Evolutionary conservation across 1,284 basidiomycete species (phyloP), one percentile per base, ranked within the genome.

Genomic region (Stereum hirsutum): DNA sequence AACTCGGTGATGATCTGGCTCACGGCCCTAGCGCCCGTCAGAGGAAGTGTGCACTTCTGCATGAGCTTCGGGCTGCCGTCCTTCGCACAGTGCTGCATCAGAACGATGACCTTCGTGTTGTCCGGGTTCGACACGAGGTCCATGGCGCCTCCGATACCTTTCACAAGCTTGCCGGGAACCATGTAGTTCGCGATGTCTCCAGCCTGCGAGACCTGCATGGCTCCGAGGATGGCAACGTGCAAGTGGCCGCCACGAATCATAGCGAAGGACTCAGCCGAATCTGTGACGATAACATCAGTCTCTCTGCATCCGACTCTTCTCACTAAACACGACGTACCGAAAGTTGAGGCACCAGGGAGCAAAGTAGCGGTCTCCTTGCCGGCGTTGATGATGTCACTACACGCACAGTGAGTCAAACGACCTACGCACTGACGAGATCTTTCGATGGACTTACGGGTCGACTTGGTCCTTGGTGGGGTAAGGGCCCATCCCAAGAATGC

Each of bases 131-230:
- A 92, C 44, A 94, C 90, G 42, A 94, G 80, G 58, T 95, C 92
- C 91, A 96, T 96, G 1, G 93, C 92, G 45, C 94, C 93, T 24
- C 93, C 93, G 60, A 96, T 93, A 39, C 89, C 89, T 70, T 91
- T 92, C 38, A 92, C 78, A 58, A 94, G 77, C 65, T 94, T 92
- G 24, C 90, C 89, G 11, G 93, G 93, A 53, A 97, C 91, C 92
- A 96, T 97, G 61, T 90, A 98, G 70, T 98, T 98, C 41, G 95
- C 94, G 48, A 98, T 85, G 59, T 98, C 93, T 46, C 94, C 95
- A 20, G 81, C 81, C 53, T 87, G 81, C 3, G 90, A 91, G 41
- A 97, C 92, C 72, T 98, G 83, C 81, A 98, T 91, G 2, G 94
- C 92, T 42, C 81, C 82, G 37, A 85, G 78, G 58, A 96, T 91